These are phyloP conservation scores for Carex kokanica DNA, from an alignment of 176 grass and related monocot species.

Conservation along the genomic window DNA sequence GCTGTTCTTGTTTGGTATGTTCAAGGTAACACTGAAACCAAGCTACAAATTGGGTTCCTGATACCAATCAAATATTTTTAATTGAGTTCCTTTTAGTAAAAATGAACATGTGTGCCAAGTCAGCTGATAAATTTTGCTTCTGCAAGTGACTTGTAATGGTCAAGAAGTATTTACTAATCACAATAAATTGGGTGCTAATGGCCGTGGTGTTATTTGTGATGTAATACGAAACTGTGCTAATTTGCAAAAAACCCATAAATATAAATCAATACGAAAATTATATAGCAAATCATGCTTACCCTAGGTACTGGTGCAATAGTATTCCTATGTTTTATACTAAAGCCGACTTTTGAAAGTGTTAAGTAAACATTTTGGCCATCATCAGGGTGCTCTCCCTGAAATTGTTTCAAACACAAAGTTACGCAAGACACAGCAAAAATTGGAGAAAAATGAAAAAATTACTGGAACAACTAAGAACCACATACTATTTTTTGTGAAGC, in stretches of 20 bases:
- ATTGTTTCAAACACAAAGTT: neutral
- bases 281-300: conserved; percentile 35
- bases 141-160: neutral
- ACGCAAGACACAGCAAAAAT: neutral
- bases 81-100: neutral
- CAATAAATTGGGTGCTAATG: conserved; percentile 1
- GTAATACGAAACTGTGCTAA: neutral
- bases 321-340: conserved; percentile 57
- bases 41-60: neutral
- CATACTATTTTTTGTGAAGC: neutral
- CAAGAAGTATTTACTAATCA: neutral
- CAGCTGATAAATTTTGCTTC: neutral
- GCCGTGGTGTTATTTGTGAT: neutral
- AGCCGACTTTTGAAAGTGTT: conserved; percentile 75
- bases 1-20: neutral
- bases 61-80: neutral
- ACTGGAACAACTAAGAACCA: neutral
- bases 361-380: conserved; percentile 62
- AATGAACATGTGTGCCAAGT: neutral
- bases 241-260: neutral
- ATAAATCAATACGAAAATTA: conserved; percentile 10
- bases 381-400: conserved; percentile 80
- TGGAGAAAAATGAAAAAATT: conserved; percentile 4
- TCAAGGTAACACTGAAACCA: neutral
- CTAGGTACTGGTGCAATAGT: conserved; percentile 58